phyloP scores from a whole-genome alignment of 805 yeast species.

The Saturnispora silvae region DNA sequence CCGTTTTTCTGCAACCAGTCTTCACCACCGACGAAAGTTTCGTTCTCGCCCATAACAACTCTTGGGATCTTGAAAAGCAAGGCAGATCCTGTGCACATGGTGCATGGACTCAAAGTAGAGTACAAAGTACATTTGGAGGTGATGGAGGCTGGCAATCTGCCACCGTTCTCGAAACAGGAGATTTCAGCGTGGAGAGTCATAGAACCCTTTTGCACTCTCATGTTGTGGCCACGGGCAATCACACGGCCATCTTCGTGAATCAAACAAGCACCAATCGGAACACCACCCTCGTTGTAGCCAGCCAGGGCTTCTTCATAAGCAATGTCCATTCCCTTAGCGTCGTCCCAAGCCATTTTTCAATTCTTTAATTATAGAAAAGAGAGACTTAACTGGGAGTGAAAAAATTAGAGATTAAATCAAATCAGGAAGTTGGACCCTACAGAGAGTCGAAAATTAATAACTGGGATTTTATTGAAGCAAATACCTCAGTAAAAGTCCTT shows the following conservation, averaged over 20 bases:
- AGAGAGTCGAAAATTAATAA: too few relatives aligned
- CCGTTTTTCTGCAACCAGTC: conserved; percentile 57
- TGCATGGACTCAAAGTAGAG: conserved; percentile 87
- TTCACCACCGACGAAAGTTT: conserved; percentile 76
- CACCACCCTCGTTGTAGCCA: conserved; percentile 76
- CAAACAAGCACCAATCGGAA: conserved; percentile 54
- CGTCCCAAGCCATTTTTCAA: conserved; percentile 43
- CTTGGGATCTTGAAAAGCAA: conserved; percentile 79
- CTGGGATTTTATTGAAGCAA: too few relatives aligned
- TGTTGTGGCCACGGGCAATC: conserved; percentile 82
- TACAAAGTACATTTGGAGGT: conserved; percentile 85
- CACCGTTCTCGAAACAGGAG: conserved; percentile 80
- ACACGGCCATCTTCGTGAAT: conserved; percentile 68
- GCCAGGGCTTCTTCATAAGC: conserved; percentile 64
- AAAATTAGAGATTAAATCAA: too few relatives aligned
- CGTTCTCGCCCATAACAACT: conserved; percentile 84
- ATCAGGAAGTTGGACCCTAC: too few relatives aligned
- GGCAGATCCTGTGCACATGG: conserved; percentile 94
- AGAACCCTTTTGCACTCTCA: conserved; percentile 76
- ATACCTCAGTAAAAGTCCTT: too few relatives aligned
- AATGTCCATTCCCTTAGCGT: conserved; percentile 51
- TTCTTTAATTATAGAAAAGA: background rate
- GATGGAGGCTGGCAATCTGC: conserved; percentile 68
- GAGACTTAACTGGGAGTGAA: background rate
- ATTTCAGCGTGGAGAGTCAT: conserved; percentile 91